phyloP scores from a whole-genome alignment of 179 eudicot genomes.

The Beta corolliflora region DNA sequence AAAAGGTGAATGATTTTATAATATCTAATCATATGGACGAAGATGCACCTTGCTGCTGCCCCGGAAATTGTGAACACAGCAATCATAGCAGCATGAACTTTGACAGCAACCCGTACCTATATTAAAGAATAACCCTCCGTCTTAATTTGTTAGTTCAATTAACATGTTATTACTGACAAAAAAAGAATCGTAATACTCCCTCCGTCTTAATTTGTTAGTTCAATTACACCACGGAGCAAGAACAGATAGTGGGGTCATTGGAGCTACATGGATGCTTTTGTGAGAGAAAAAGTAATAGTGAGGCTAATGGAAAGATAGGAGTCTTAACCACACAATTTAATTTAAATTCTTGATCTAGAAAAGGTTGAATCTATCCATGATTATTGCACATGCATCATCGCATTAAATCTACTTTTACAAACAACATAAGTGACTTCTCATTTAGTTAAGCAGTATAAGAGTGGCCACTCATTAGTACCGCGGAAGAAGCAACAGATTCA shows the following conservation, averaged over 20 bases:
- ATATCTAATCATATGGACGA: not conserved
- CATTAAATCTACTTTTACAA: not conserved
- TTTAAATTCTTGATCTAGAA: no score
- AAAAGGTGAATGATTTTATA: not conserved
- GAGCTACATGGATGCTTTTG: no score
- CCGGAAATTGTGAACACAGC: slow-evolving; percentile 67
- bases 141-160: no score
- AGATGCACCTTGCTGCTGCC: slow-evolving; percentile 55
- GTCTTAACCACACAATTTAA: not conserved
- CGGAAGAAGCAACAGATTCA: slow-evolving; percentile 94
- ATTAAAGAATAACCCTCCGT: slow-evolving; percentile 1
- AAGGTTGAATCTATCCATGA: no score
- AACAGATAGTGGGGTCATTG: no score
- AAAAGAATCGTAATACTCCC: not conserved
- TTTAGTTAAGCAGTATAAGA: not conserved
- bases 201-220: no score
- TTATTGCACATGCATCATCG: not conserved
- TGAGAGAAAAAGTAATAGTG: no score
- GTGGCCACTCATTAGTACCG: slow-evolving; percentile 44
- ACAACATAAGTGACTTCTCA: not conserved
- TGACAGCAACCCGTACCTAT: slow-evolving; percentile 56
- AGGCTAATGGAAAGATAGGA: no score
- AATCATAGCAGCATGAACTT: slow-evolving; percentile 59
- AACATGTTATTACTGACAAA: no score
- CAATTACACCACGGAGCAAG: no score